A percentile compares a stretch with the other conserved stretches of the same genome.
Conservation (phyloP, 2,329 filamentous ascomycete genomes). For the Hypoxylon sp. region DNA sequence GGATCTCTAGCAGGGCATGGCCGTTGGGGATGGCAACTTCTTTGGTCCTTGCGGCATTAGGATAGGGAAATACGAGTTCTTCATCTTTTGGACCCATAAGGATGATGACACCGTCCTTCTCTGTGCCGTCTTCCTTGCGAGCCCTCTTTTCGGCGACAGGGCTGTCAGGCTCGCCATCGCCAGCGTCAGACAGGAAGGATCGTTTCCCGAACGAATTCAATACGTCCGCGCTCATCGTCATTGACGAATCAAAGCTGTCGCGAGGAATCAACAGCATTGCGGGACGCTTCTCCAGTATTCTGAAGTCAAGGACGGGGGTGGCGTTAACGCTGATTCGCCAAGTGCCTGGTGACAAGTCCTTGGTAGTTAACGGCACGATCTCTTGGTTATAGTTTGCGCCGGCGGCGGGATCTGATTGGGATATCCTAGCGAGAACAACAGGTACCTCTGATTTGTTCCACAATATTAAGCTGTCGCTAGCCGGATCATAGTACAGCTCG, state of each 20-base stretch:
- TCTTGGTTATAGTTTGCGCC: conserved; percentile 59
- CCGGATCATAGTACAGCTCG: conserved; percentile 71
- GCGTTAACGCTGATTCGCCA: conserved; percentile 68
- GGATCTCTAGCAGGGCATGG: conserved; percentile 66
- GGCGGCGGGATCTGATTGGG: conserved; percentile 57
- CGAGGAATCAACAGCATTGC: conserved; percentile 56
- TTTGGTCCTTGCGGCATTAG: conserved; percentile 61
- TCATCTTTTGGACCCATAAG: conserved; percentile 65
- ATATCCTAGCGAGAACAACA: conserved; percentile 63
- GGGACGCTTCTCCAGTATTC: conserved; percentile 68
- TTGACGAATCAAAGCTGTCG: conserved; percentile 50
- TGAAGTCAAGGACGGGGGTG: conserved; percentile 68
- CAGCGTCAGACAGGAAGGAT: conserved; percentile 56
- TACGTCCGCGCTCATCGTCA: conserved; percentile 51
- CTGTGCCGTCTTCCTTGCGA: conserved; percentile 52
- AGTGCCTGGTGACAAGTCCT: conserved; percentile 66
- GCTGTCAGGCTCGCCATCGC: conserved; percentile 56
- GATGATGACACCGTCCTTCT: conserved; percentile 65
- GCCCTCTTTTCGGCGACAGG: conserved; percentile 58
- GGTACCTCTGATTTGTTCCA: conserved; percentile 68
- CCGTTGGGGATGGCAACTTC: conserved; percentile 61
- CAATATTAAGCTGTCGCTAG: conserved; percentile 70
- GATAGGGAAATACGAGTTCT: conserved; percentile 65
- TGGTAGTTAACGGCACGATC: conserved; percentile 61
- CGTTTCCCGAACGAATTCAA: conserved; percentile 66